Evolutionary conservation across 768 basidiomycete genomes (phyloP).

Genomic region (Hebeloma cylindrosporum): DNA sequence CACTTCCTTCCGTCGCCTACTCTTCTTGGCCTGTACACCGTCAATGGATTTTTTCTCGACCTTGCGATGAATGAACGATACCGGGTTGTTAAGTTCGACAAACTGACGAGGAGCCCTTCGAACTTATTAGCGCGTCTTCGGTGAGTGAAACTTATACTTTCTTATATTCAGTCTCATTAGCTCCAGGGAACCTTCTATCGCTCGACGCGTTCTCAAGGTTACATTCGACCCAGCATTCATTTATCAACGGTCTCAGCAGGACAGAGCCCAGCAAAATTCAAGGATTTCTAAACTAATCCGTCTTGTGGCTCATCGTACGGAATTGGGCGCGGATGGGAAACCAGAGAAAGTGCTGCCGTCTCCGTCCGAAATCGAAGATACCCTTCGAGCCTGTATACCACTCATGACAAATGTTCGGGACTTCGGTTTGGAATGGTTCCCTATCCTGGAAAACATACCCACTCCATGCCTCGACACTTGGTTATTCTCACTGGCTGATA

Average conservation of each 20-base stretch:
- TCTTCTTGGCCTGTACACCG: slow-evolving; percentile 9
- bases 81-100: slow-evolving; percentile 4
- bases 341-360: too few relatives aligned
- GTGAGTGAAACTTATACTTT: neutral
- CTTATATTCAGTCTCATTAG: neutral
- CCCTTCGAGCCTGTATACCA: neutral
- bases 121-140: neutral
- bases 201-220: slow-evolving; percentile 8
- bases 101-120: neutral
- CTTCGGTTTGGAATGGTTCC: neutral
- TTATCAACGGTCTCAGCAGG: neutral
- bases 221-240: neutral
- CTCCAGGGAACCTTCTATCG: slow-evolving; percentile 7
- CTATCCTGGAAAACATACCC: neutral
- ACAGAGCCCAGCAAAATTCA: neutral
- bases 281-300: too few relatives aligned
- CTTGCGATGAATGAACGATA: slow-evolving; percentile 16
- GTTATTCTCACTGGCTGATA: neutral
- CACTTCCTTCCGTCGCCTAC: slow-evolving; percentile 7
- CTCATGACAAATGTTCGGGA: neutral
- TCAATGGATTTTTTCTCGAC: slow-evolving; percentile 19
- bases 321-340: too few relatives aligned
- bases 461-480: neutral
- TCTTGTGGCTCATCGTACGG: too few relatives aligned
- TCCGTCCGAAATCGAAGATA: neutral